phyloP scores from a whole-genome alignment of 169 alveolate species.

The Pseudocohnilembus persalinus region DNA sequence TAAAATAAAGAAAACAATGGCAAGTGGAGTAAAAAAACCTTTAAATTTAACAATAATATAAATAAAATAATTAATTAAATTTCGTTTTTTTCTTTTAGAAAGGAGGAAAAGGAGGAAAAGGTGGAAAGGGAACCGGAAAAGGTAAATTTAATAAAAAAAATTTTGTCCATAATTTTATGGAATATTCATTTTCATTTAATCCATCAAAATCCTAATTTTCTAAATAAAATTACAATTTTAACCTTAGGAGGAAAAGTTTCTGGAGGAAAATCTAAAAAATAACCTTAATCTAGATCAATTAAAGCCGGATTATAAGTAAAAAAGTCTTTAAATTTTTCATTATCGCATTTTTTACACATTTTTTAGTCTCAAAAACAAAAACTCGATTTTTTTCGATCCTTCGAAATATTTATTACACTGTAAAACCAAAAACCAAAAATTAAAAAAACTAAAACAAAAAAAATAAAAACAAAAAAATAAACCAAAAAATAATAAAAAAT shows the following conservation, averaged over 20 bases:
- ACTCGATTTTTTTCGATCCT: too few relatives aligned
- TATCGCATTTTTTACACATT: not conserved
- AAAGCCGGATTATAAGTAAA: constrained; percentile 96
- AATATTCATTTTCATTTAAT: too few relatives aligned
- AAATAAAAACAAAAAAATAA: too few relatives aligned
- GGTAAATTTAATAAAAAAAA: constrained; percentile 22
- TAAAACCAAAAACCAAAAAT: too few relatives aligned
- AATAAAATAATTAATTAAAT: too few relatives aligned
- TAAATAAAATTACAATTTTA: constrained; percentile 25
- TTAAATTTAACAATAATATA: too few relatives aligned
- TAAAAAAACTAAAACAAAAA: too few relatives aligned
- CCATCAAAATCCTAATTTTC: too few relatives aligned
- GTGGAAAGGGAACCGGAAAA: constrained; percentile 72
- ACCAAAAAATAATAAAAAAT: too few relatives aligned
- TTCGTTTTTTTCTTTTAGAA: not conserved
- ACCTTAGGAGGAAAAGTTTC: constrained; percentile 79
- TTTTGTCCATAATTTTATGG: not conserved
- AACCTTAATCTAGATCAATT: constrained; percentile 98
- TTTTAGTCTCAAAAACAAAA: not conserved
- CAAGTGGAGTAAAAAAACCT: not conserved
- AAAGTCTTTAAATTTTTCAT: not conserved
- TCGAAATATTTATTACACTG: too few relatives aligned
- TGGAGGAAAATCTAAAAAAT: constrained; percentile 95
- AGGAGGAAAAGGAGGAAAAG: constrained; percentile 75
- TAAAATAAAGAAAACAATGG: not conserved